These are phyloP conservation scores for Sporothrix sp. DNA, from an alignment of 2,329 filamentous ascomycete genomes.

Conservation along the genomic window DNA sequence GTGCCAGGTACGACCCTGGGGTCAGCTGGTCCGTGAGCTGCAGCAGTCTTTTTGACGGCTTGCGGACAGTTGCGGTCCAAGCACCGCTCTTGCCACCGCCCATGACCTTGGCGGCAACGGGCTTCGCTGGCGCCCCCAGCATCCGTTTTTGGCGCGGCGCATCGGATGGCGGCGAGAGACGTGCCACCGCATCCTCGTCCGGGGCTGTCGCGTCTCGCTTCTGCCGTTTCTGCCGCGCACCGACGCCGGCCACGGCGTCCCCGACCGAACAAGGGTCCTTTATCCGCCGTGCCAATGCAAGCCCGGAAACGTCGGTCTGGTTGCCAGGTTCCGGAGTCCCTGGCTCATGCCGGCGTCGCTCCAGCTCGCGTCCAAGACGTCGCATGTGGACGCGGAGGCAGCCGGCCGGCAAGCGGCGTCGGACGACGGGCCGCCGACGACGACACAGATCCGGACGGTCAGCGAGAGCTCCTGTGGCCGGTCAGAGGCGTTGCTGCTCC, in stretches of 20 bases:
- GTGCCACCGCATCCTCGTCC: not conserved
- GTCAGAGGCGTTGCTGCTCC: not conserved
- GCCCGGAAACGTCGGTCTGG: too few species aligned
- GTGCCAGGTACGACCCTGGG: not conserved
- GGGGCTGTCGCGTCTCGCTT: not conserved
- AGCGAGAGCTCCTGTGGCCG: conserved; percentile 2
- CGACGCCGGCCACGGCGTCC: not conserved
- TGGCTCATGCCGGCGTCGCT: not conserved
- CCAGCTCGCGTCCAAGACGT: conserved; percentile 1
- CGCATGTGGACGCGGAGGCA: not conserved
- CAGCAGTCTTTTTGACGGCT: not conserved
- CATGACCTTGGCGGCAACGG: not conserved
- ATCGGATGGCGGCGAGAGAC: not conserved
- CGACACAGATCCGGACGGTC: not conserved
- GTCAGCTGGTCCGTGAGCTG: not conserved
- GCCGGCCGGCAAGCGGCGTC: too few species aligned
- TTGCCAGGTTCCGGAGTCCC: not conserved
- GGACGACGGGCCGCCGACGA: not conserved
- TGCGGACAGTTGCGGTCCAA: not conserved
- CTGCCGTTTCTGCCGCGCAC: not conserved
- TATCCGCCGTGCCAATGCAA: too few species aligned
- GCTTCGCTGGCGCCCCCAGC: not conserved
- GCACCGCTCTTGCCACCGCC: not conserved
- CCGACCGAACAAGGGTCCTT: too few species aligned
- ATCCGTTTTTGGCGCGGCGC: too few species aligned